phyloP scores from a whole-genome alignment of 441 rosid species.

The Populus hybrid region DNA sequence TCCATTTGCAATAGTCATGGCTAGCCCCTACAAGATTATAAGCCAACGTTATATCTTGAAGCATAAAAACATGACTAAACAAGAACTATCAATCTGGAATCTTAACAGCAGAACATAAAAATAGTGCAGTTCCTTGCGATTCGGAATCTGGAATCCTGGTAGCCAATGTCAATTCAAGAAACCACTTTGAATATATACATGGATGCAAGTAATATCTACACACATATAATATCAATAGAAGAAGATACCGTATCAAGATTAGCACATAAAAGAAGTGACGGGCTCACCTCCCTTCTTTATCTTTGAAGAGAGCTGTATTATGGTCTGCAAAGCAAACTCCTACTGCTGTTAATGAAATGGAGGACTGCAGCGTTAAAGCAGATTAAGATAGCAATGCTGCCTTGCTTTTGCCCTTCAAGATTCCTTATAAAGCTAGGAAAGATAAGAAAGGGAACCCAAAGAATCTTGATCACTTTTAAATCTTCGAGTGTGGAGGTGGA shows the following conservation, averaged over 20 bases:
- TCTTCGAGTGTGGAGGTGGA: neutral
- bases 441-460: neutral
- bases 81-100: neutral
- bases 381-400: neutral
- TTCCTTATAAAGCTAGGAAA: neutral
- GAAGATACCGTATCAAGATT: neutral
- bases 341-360: neutral
- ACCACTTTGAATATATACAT: neutral
- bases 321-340: neutral
- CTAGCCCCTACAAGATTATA: conserved; percentile 8
- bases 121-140: neutral
- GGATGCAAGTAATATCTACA: neutral
- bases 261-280: neutral
- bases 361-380: neutral
- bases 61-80: neutral
- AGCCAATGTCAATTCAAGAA: neutral
- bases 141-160: neutral
- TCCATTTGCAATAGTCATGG: conserved; percentile 28
- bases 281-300: neutral
- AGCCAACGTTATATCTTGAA: neutral
- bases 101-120: neutral
- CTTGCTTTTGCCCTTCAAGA: neutral
- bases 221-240: neutral
- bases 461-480: neutral
- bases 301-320: neutral